Evolutionary conservation across 75 land plant species (phyloP).

Genomic region (Pinus tabuliformis): DNA sequence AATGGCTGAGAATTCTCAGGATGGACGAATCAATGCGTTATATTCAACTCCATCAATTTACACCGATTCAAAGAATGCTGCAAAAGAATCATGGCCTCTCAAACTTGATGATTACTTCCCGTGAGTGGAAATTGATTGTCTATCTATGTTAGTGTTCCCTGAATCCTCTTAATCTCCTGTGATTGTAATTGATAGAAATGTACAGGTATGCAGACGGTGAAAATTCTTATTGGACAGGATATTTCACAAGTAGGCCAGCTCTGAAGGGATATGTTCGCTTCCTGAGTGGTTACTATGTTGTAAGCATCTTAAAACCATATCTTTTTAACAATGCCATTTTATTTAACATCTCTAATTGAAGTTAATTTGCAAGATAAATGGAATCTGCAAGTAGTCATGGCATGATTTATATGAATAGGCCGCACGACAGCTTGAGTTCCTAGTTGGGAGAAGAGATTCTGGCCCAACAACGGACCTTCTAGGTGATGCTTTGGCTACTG

Average conservation of each 20-base stretch:
- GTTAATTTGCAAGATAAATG: constrained; percentile 20
- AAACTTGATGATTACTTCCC: constrained; percentile 90
- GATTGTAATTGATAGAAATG: background rate
- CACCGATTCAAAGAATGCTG: constrained; percentile 73
- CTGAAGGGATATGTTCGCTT: constrained; percentile 60
- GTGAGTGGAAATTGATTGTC: constrained; percentile 39
- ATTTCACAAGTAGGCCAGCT: constrained; percentile 70
- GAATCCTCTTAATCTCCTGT: background rate
- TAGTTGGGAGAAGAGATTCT: constrained; percentile 30
- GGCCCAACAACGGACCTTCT: constrained; percentile 43
- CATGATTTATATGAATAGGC: constrained; percentile 36
- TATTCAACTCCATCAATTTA: constrained; percentile 98
- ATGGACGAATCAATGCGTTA: constrained; percentile 88
- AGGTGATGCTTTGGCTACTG: constrained; percentile 67
- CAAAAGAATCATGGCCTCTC: constrained; percentile 85
- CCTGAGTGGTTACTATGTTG: constrained; percentile 75
- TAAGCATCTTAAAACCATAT: constrained; percentile 4
- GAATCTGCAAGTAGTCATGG: constrained; percentile 27
- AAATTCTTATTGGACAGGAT: constrained; percentile 85
- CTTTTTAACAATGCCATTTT: background rate
- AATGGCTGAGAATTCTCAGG: constrained; percentile 38
- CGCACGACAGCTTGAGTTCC: constrained; percentile 68
- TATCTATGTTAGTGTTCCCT: constrained; percentile 5
- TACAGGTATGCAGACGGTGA: constrained; percentile 66
- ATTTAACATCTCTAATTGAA: background rate